These are phyloP conservation scores for Alternaria tenuissima DNA, from an alignment of 2,329 filamentous ascomycete species.

Conservation along the genomic window DNA sequence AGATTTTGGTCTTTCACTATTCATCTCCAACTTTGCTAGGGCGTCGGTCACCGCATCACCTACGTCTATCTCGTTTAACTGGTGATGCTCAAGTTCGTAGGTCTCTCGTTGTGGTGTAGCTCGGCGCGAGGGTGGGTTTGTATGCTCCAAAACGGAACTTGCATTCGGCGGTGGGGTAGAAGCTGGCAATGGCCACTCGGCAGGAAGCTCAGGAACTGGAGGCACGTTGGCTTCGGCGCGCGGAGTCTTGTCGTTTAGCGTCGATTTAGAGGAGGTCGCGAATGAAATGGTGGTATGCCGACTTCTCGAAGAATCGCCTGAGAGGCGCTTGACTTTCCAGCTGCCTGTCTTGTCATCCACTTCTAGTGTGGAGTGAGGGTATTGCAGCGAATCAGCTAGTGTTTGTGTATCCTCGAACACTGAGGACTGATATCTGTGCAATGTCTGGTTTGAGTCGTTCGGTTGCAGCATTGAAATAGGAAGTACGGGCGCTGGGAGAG, in stretches of 20 bases:
- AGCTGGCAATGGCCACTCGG: slow-evolving; percentile 37
- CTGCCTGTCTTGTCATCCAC: slow-evolving; percentile 41
- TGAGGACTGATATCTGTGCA: slow-evolving; percentile 40
- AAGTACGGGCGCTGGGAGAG: slow-evolving; percentile 13
- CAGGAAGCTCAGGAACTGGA: slow-evolving; percentile 37
- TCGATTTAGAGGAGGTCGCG: slow-evolving; percentile 23
- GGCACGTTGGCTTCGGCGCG: slow-evolving; percentile 28
- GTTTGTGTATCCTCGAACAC: slow-evolving; percentile 45
- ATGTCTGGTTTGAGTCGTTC: slow-evolving; percentile 38
- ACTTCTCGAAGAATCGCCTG: slow-evolving; percentile 24
- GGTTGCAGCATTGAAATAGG: slow-evolving; percentile 15
- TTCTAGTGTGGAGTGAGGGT: slow-evolving; percentile 42
- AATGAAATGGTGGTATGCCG: slow-evolving; percentile 19
- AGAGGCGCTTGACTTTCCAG: slow-evolving; percentile 45
- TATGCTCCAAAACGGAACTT: slow-evolving; percentile 22
- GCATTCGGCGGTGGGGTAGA: slow-evolving; percentile 24
- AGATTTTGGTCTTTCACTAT: slow-evolving; percentile 20
- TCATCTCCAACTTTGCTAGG: slow-evolving; percentile 29
- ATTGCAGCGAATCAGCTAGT: slow-evolving; percentile 45
- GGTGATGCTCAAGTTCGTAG: slow-evolving; percentile 29
- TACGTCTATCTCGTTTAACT: slow-evolving; percentile 27
- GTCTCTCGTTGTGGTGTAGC: slow-evolving; percentile 14
- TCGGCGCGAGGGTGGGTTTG: slow-evolving; percentile 14
- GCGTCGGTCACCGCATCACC: slow-evolving; percentile 31
- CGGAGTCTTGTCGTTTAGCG: slow-evolving; percentile 28